Evolutionary conservation across 495 filamentous ascomycete genomes (phyloP).

Genomic region (Opeltia flavorubescens): DNA sequence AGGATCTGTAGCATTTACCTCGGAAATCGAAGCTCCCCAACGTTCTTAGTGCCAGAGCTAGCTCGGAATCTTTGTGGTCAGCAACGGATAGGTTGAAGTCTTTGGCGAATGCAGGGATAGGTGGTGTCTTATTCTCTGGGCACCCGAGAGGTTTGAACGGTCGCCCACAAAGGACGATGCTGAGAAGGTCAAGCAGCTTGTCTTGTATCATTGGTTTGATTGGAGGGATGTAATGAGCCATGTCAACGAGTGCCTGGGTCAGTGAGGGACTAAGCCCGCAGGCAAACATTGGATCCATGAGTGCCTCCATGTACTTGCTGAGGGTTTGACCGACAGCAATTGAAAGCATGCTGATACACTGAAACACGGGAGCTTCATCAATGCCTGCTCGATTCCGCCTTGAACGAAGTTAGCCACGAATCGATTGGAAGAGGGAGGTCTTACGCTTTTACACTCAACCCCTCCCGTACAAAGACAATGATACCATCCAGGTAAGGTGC

Average conservation of each 20-base stretch:
- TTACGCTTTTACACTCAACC: constrained; percentile 64
- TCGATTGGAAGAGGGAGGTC: constrained; percentile 17
- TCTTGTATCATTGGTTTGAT: constrained; percentile 88
- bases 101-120: constrained; percentile 65
- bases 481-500: constrained; percentile 92
- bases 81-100: constrained; percentile 52
- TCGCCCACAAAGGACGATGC: constrained; percentile 79
- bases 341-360: constrained; percentile 93
- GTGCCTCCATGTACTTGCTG: constrained; percentile 92
- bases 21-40: constrained; percentile 94
- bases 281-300: constrained; percentile 92
- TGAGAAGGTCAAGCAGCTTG: constrained; percentile 84
- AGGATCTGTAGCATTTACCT: constrained; percentile 22
- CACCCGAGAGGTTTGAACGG: constrained; percentile 86
- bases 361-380: constrained; percentile 85
- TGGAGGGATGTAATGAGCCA: constrained; percentile 96
- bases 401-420: constrained; percentile 14
- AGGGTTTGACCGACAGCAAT: constrained; percentile 90
- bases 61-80: constrained; percentile 71
- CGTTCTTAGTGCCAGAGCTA: constrained; percentile 82
- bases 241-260: constrained; percentile 88
- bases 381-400: constrained; percentile 54
- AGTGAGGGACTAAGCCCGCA: constrained; percentile 86
- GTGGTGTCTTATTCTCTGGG: constrained; percentile 51
- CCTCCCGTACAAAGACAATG: constrained; percentile 80